Conservation (phyloP, 495 filamentous ascomycete species). For the Xanthoparmelia taractica region DNA sequence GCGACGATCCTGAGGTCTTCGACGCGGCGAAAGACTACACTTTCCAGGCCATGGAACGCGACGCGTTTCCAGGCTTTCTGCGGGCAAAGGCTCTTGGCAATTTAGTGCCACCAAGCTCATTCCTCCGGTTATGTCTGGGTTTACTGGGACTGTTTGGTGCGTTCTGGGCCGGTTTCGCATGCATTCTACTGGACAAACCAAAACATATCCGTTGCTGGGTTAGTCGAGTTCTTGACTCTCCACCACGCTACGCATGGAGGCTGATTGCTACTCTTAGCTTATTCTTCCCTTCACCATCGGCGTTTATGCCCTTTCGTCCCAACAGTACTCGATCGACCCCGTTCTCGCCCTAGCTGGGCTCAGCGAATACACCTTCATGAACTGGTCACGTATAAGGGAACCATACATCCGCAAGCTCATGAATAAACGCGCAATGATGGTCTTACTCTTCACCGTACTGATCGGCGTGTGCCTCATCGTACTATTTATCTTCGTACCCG, state of each 20-base stretch:
- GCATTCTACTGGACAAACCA: constrained; percentile 80
- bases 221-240: constrained; percentile 34
- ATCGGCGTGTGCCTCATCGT: constrained; percentile 68
- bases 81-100: constrained; percentile 92
- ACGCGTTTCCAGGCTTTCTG: constrained; percentile 95
- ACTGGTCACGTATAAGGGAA: constrained; percentile 76
- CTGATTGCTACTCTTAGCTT: constrained; percentile 45
- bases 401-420: constrained; percentile 81
- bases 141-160: constrained; percentile 78
- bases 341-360: constrained; percentile 78
- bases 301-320: constrained; percentile 76
- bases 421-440: constrained; percentile 70
- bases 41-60: constrained; percentile 98
- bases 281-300: constrained; percentile 91
- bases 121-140: constrained; percentile 77
- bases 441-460: constrained; percentile 60
- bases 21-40: constrained; percentile 97
- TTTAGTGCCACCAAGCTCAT: constrained; percentile 76
- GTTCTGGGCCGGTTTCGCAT: constrained; percentile 87
- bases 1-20: constrained; percentile 95
- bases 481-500: constrained; percentile 88
- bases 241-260: constrained; percentile 1
- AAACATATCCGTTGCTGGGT: constrained; percentile 75
- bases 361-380: constrained; percentile 93
- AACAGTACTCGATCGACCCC: constrained; percentile 92